Evolutionary conservation across 371 early-diverging fungal genomes (phyloP).

Genomic region (Mucor sp.): DNA sequence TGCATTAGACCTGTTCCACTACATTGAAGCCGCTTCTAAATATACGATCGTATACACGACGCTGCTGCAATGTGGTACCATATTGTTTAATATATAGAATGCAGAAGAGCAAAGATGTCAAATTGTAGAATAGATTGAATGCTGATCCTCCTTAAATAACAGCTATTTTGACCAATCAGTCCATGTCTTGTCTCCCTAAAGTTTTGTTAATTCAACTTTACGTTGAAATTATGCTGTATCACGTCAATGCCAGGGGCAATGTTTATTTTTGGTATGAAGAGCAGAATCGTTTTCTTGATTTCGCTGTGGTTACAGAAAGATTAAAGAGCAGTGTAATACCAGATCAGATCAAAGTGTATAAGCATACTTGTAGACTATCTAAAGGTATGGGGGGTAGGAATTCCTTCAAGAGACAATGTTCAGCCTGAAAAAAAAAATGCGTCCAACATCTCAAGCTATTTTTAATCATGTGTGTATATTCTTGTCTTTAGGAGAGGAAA

Average conservation of each 20-base stretch:
- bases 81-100: neutral
- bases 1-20: neutral
- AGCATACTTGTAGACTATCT: neutral
- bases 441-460: neutral
- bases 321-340: neutral
- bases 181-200: neutral
- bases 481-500: neutral
- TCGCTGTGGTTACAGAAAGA: neutral
- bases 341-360: neutral
- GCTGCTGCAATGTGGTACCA: neutral
- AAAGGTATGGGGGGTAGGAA: too few species aligned
- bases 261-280: neutral
- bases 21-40: neutral
- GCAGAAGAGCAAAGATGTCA: neutral
- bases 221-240: conserved; percentile 4
- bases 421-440: too few species aligned
- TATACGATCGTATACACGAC: neutral
- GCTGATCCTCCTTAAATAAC: neutral
- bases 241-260: neutral
- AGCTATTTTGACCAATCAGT: too few species aligned
- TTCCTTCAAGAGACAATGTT: too few species aligned
- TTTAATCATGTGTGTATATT: neutral
- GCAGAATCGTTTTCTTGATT: neutral
- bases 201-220: neutral
- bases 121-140: neutral